phyloP scores from a whole-genome alignment of 345 rosid species.

The Citrus trifoliata region DNA sequence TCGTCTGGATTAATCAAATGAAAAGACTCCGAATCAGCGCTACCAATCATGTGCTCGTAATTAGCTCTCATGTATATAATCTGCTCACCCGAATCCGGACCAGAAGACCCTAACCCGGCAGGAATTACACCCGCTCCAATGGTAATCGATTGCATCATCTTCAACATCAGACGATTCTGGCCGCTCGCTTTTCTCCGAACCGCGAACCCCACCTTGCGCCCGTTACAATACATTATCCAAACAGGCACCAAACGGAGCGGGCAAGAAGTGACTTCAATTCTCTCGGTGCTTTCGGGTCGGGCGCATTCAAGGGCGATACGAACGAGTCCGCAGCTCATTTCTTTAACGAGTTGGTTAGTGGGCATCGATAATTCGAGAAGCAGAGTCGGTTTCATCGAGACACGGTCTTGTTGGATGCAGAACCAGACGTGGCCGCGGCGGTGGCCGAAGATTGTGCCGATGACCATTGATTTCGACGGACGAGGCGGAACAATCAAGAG shows the following conservation, averaged over 20 bases:
- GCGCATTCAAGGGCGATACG: slow-evolving; percentile 73
- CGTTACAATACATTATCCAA: slow-evolving; percentile 75
- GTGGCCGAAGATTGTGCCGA: slow-evolving; percentile 75
- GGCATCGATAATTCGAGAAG: slow-evolving; percentile 75
- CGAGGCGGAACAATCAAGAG: slow-evolving; percentile 33
- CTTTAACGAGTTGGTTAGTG: slow-evolving; percentile 59
- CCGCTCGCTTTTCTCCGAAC: slow-evolving; percentile 44
- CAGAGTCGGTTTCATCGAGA: slow-evolving; percentile 61
- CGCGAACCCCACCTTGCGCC: slow-evolving; percentile 60
- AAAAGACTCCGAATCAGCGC: slow-evolving; percentile 80
- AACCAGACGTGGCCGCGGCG: slow-evolving; percentile 89
- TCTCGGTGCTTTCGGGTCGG: slow-evolving; percentile 27
- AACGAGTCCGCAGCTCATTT: slow-evolving; percentile 70
- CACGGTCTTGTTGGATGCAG: slow-evolving; percentile 80
- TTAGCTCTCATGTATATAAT: slow-evolving; percentile 83
- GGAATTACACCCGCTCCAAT: slow-evolving; percentile 87
- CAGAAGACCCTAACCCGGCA: slow-evolving; percentile 35
- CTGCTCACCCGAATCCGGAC: slow-evolving; percentile 38
- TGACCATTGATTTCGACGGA: slow-evolving; percentile 77
- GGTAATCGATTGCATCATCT: slow-evolving; percentile 67
- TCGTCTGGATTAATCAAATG: slow-evolving; percentile 72
- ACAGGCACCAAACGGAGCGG: slow-evolving; percentile 61
- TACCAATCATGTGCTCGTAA: slow-evolving; percentile 74
- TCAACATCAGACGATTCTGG: slow-evolving; percentile 51
- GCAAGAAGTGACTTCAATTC: slow-evolving; percentile 33